These are phyloP conservation scores for Rhododendron henanense DNA, from an alignment of 148 eudicot genomes.

Conservation along the genomic window DNA sequence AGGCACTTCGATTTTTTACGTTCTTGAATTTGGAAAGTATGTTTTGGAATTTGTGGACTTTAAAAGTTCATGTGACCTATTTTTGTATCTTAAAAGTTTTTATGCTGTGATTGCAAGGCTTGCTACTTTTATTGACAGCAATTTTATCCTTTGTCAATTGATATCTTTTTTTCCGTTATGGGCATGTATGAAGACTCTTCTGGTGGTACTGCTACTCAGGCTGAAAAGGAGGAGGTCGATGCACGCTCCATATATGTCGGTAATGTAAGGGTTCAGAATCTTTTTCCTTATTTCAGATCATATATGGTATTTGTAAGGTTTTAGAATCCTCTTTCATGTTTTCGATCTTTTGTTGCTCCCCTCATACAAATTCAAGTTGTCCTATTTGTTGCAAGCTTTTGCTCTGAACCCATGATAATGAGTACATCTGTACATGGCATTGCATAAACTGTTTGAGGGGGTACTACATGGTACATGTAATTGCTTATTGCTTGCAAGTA, in stretches of 20 bases:
- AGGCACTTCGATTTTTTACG: background rate
- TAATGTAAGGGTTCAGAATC: background rate
- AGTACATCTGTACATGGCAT: background rate
- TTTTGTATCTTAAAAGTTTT: background rate
- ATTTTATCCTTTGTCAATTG: background rate
- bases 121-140: background rate
- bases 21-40: background rate
- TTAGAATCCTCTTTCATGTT: background rate
- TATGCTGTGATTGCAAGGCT: background rate
- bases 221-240: slow-evolving; percentile 10
- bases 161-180: background rate
- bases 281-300: background rate
- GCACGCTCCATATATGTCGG: slow-evolving; percentile 10
- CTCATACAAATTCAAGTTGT: background rate
- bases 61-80: background rate
- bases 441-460: background rate
- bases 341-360: background rate
- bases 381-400: background rate
- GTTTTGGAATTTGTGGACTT: background rate
- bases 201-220: slow-evolving; percentile 7
- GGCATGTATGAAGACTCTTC: slow-evolving; percentile 16
- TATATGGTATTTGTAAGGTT: background rate
- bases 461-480: background rate
- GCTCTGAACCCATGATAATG: background rate
- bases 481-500: slow-evolving; percentile 1